Percentiles rank a stretch among this genome's conserved stretches.
These are phyloP conservation scores for Astrothelium subdiscretum DNA, from an alignment of 495 filamentous ascomycete genomes.

Conservation along the genomic window DNA sequence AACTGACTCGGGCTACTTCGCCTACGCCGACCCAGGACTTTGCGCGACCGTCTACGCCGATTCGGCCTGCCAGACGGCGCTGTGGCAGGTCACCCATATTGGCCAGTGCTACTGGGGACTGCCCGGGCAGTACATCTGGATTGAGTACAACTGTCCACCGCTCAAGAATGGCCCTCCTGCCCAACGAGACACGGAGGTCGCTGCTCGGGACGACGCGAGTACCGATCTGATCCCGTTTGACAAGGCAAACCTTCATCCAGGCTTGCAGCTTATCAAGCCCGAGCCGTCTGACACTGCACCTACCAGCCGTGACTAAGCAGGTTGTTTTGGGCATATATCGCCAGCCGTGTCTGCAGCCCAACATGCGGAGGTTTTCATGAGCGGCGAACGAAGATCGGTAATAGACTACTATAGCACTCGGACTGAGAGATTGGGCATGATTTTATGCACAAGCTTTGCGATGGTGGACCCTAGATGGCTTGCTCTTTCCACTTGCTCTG, in stretches of 20 bases:
- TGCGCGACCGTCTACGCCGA: not conserved
- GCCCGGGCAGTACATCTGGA: not conserved
- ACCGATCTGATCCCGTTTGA: not conserved
- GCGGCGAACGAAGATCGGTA: too few species aligned
- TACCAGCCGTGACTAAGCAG: not conserved
- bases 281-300: not conserved
- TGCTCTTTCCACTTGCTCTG: too few species aligned
- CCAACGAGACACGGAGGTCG: not conserved
- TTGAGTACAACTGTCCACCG: not conserved
- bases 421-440: too few species aligned
- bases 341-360: too few species aligned
- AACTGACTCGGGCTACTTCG: not conserved
- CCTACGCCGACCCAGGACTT: not conserved
- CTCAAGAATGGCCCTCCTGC: not conserved
- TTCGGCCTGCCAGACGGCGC: not conserved
- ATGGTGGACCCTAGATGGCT: too few species aligned
- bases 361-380: too few species aligned
- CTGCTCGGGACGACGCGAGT: not conserved
- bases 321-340: too few species aligned
- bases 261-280: not conserved
- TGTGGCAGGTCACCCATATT: not conserved
- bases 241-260: not conserved
- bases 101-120: not conserved
- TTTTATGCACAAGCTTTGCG: too few species aligned
- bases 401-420: too few species aligned